A percentile compares a stretch with the other conserved stretches of the same genome.
These are phyloP conservation scores for Vigna hirtella DNA, from an alignment of 306 rosid genomes.

Conservation along the genomic window DNA sequence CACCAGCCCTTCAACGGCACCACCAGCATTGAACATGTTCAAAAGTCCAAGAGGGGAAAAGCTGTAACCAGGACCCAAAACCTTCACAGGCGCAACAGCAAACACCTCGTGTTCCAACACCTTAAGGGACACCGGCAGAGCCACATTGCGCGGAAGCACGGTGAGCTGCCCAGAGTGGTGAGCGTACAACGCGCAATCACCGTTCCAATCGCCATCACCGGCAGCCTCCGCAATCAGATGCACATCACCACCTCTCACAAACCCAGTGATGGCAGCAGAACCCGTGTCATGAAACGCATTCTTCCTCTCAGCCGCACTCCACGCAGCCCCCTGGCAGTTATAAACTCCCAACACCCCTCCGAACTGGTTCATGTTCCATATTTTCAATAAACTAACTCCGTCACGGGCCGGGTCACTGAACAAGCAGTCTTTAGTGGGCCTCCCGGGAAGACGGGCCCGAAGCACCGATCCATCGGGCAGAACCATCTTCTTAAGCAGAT, in stretches of 20 bases:
- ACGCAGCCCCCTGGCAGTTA: conserved; percentile 98
- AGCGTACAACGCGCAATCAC: conserved; percentile 69
- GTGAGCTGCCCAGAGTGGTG: conserved; percentile 55
- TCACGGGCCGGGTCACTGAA: conserved; percentile 88
- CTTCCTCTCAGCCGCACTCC: conserved; percentile 70
- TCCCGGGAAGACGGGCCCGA: conserved; percentile 80
- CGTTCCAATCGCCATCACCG: conserved; percentile 59
- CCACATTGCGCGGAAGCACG: conserved; percentile 68
- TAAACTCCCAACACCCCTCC: conserved; percentile 84
- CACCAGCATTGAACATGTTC: conserved; percentile 86
- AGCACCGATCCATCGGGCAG: conserved; percentile 85
- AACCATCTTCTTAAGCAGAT: conserved; percentile 72
- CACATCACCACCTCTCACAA: conserved; percentile 71
- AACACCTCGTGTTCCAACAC: conserved; percentile 79
- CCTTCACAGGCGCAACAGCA: conserved; percentile 76
- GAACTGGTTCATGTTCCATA: conserved; percentile 92
- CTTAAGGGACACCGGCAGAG: conserved; percentile 73
- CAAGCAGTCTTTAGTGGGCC: conserved; percentile 89
- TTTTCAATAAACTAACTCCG: conserved; percentile 80
- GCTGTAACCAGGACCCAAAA: conserved; percentile 51
- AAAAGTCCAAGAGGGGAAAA: conserved; percentile 84
- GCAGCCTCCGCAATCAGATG: conserved; percentile 62
- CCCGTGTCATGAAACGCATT: conserved; percentile 69
- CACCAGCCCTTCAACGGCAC: conserved; percentile 70
- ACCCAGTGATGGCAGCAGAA: conserved; percentile 61